Conservation (phyloP, 768 basidiomycete genomes). For the Trametes cingulata region DNA sequence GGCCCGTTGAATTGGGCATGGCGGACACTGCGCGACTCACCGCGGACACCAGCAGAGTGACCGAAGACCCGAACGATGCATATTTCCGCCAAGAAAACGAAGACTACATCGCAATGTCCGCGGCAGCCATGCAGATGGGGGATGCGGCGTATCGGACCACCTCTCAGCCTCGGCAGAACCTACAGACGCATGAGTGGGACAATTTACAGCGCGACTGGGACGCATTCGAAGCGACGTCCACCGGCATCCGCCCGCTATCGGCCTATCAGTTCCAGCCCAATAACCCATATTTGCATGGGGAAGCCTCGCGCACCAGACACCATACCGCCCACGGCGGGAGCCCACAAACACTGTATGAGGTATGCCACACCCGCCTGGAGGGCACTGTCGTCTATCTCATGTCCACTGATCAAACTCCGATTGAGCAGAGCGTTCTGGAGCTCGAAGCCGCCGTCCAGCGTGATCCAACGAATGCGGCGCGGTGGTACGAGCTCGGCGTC, state of each 20-base stretch:
- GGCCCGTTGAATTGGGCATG: slow-evolving; percentile 1
- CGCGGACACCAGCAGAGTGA: not conserved
- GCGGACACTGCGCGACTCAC: not conserved
- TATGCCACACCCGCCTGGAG: slow-evolving; percentile 22
- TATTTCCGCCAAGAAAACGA: slow-evolving; percentile 38
- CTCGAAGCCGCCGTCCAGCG: slow-evolving; percentile 88
- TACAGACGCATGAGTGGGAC: slow-evolving; percentile 54
- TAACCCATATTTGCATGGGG: slow-evolving; percentile 76
- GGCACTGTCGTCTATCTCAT: slow-evolving; percentile 8
- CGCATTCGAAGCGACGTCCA: slow-evolving; percentile 69
- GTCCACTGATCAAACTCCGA: slow-evolving; percentile 14
- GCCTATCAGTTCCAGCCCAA: slow-evolving; percentile 73
- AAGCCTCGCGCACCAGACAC: slow-evolving; percentile 52
- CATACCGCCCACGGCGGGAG: slow-evolving; percentile 39
- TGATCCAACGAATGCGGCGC: slow-evolving; percentile 64
- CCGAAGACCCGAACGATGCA: slow-evolving; percentile 26
- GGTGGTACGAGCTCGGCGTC: slow-evolving; percentile 93
- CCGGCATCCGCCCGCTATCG: slow-evolving; percentile 57
- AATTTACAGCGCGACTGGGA: slow-evolving; percentile 80
- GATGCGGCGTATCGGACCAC: not conserved
- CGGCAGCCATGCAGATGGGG: slow-evolving; percentile 14
- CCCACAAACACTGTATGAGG: slow-evolving; percentile 38
- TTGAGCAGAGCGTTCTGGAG: slow-evolving; percentile 73
- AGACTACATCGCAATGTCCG: slow-evolving; percentile 30
- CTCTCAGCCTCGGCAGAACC: not conserved